Evolutionary conservation across 192 early-diverging fungal species (phyloP).

Genomic region (Podila verticillata): DNA sequence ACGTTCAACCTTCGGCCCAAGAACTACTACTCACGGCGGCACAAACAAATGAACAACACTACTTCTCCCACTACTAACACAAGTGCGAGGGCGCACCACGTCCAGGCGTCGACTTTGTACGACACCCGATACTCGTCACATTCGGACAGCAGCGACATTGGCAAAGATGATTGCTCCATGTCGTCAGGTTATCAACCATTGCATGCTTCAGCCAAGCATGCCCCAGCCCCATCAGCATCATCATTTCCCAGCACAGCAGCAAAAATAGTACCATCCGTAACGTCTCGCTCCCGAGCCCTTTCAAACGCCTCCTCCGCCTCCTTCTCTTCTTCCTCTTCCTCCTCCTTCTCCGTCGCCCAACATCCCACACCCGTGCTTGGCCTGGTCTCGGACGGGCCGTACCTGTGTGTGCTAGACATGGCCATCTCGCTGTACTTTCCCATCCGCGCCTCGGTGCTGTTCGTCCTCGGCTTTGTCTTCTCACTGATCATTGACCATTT

Average conservation of each 20-base stretch:
- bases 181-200: neutral
- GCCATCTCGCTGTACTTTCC: constrained; percentile 56
- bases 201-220: neutral
- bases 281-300: neutral
- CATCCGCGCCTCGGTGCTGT: constrained; percentile 64
- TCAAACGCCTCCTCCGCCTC: neutral
- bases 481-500: constrained; percentile 71
- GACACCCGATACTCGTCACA: constrained; percentile 13
- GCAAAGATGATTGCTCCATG: constrained; percentile 11
- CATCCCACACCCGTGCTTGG: neutral
- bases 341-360: neutral
- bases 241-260: neutral
- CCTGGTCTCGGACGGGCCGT: constrained; percentile 21
- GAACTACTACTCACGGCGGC: constrained; percentile 47
- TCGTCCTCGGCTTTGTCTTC: constrained; percentile 68
- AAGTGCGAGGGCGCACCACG: neutral
- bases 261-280: neutral
- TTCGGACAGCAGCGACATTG: constrained; percentile 41
- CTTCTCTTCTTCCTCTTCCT: neutral
- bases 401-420: constrained; percentile 39
- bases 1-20: constrained; percentile 46
- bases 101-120: neutral
- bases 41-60: neutral
- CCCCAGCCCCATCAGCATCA: neutral
- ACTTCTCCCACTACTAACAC: neutral